These are phyloP conservation scores for Acrocalymma vagum DNA, from an alignment of 2,329 filamentous ascomycete species.

Conservation along the genomic window DNA sequence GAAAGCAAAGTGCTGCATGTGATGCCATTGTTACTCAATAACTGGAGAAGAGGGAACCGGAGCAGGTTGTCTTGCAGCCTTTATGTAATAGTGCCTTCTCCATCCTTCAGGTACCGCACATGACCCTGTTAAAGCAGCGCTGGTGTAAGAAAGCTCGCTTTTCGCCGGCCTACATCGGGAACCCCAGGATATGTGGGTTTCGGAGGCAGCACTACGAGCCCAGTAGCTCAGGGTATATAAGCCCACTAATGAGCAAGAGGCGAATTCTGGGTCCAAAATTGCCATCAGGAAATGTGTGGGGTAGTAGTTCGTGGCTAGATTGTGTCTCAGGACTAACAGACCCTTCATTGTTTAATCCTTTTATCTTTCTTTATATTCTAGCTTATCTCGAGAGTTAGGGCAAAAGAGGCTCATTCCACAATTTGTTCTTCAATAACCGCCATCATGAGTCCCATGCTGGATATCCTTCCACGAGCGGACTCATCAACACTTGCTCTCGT, in stretches of 20 bases:
- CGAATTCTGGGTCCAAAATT: no score
- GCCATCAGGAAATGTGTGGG: no score
- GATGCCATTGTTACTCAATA: slow-evolving; percentile 5
- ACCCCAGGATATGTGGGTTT: slow-evolving; percentile 19
- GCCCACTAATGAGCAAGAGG: no score
- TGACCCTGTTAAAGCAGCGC: slow-evolving; percentile 32
- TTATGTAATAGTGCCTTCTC: slow-evolving; percentile 33
- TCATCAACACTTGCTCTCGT: slow-evolving; percentile 63
- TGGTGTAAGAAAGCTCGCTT: slow-evolving; percentile 38
- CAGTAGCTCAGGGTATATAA: no score
- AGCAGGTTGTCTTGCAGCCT: slow-evolving; percentile 7
- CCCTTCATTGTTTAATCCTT: no score
- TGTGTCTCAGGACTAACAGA: no score
- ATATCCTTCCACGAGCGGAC: slow-evolving; percentile 56
- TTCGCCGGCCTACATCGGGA: slow-evolving; percentile 40
- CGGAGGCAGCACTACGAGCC: slow-evolving; percentile 2
- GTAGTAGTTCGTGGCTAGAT: no score
- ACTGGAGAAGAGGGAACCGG: slow-evolving; percentile 4
- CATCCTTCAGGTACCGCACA: slow-evolving; percentile 25
- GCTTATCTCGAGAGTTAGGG: no score
- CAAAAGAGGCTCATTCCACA: no score
- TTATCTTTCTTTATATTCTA: no score
- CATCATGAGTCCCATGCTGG: slow-evolving; percentile 35
- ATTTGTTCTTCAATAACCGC: no score
- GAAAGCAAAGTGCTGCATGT: not conserved